phyloP scores from a whole-genome alignment of 768 basidiomycete genomes.

The Albatrellus ellisii region DNA sequence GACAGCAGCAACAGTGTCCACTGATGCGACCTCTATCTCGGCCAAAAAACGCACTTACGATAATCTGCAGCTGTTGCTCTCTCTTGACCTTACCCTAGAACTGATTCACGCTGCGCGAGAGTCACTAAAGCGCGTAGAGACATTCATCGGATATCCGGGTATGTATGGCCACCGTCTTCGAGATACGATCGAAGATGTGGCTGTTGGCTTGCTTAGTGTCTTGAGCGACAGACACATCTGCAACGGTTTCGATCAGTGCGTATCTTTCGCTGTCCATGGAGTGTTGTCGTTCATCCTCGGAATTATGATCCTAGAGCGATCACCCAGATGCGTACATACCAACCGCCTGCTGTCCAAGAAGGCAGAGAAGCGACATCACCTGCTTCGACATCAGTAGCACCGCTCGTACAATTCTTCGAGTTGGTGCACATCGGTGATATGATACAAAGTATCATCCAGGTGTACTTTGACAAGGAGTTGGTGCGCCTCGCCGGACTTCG shows the following conservation, averaged over 20 bases:
- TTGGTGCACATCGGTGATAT: slow-evolving; percentile 95
- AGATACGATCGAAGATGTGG: slow-evolving; percentile 91
- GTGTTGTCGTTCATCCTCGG: slow-evolving; percentile 1
- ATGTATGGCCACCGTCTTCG: slow-evolving; percentile 76
- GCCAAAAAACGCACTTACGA: slow-evolving; percentile 19
- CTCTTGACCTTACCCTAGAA: slow-evolving; percentile 81
- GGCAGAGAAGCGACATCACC: slow-evolving; percentile 27
- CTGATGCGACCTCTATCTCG: slow-evolving; percentile 15
- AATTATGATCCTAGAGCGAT: slow-evolving; percentile 45
- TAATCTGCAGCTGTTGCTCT: slow-evolving; percentile 78
- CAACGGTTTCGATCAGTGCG: slow-evolving; percentile 54
- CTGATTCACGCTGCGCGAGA: slow-evolving; percentile 91
- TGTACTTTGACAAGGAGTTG: slow-evolving; percentile 95
- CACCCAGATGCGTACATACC: slow-evolving; percentile 80
- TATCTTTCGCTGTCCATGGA: neutral
- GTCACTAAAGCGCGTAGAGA: slow-evolving; percentile 83
- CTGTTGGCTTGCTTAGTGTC: slow-evolving; percentile 70
- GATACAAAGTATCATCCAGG: slow-evolving; percentile 94
- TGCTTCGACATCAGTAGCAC: slow-evolving; percentile 45
- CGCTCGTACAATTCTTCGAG: slow-evolving; percentile 93
- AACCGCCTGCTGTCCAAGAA: slow-evolving; percentile 55
- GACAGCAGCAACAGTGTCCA: slow-evolving; percentile 10
- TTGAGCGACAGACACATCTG: slow-evolving; percentile 68
- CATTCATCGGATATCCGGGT: slow-evolving; percentile 79
- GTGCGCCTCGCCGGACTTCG: slow-evolving; percentile 27